Base-by-base conservation (phyloP, 1,139 yeast species). In the Wickerhamomyces sp. region DNA sequence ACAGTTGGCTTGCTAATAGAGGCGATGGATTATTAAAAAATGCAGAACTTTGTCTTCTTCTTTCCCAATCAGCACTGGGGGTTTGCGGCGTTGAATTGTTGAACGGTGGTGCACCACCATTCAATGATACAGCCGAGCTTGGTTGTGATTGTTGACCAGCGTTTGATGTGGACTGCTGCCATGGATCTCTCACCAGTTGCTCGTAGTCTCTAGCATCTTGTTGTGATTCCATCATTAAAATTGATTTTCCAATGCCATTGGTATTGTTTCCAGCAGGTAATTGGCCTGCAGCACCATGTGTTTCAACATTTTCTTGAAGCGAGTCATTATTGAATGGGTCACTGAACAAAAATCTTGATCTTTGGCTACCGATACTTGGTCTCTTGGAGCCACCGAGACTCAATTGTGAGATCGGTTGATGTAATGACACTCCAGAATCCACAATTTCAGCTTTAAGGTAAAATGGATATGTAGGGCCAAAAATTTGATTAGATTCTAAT, bases 291-390 rank as follows among this genome's bases (percentile, higher is more conserved):
- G 13, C 38, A 31, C 45, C 49, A 31, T 49, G 31, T 31, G 56
- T 28, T 36, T 56, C 49, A 17, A 41, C 41, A 29, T 41, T 39
- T 33, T 51, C 56, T 5, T 47, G 36, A 26, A 51, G 45, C 1
- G 51, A 28, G 30, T 59, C 68, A 20, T 59, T 60, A 3, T 66
- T 57, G 54, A 81, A 80, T 12, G 87, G 85, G 56, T 81, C 88
- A 48, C 81, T 74, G 54, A 82, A 81, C 13, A 81, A 68, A 53
- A 81, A 81, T 49, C 88, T 68, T n/a, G 86, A 78, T 48, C 87
- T 68, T 54, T 75, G 81, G 41, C 69, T 67, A 27, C 76, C 76
- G 38, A 76, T 60, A 20, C 78, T 69, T 45, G 78, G 78, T 54
- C 83, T 67, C 55, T 75, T 74, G 1, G 49, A 40, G 8, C 49